Evolutionary conservation across 78 protist species (phyloP).

Genomic region (Dictyostelium citrinum): DNA sequence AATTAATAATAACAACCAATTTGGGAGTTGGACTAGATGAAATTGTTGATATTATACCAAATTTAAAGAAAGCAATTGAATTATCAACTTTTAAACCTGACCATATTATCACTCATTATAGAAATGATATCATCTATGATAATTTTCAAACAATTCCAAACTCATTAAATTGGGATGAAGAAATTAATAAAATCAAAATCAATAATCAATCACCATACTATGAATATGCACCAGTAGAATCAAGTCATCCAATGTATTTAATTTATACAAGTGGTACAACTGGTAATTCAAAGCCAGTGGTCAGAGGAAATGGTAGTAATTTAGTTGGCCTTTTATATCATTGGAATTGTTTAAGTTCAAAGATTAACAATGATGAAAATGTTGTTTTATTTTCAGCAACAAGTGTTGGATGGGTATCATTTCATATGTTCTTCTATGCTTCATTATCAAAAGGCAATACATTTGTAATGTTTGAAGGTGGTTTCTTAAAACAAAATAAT

Average conservation of each 20-base stretch:
- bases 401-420: slow-evolving; percentile 81
- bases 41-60: background rate
- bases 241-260: background rate
- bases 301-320: slow-evolving; percentile 46
- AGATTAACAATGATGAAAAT: too few species aligned
- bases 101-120: background rate
- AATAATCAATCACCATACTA: too few species aligned
- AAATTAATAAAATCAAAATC: background rate
- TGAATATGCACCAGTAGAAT: background rate
- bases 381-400: too few species aligned
- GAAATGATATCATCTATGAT: too few species aligned
- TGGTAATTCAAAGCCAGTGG: slow-evolving; percentile 38
- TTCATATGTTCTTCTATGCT: background rate
- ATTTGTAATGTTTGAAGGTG: slow-evolving; percentile 65
- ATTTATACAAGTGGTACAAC: slow-evolving; percentile 1
- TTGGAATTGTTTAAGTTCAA: too few species aligned
- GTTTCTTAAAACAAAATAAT: slow-evolving; percentile 13
- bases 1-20: slow-evolving; percentile 61
- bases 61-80: slow-evolving; percentile 37
- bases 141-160: background rate
- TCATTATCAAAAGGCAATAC: background rate
- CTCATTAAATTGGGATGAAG: background rate
- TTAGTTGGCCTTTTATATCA: too few species aligned
- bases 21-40: slow-evolving; percentile 14
- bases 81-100: slow-evolving; percentile 3